A percentile compares a stretch with the other conserved stretches of the same genome.
Evolutionary conservation across 1,139 yeast species (phyloP).

Genomic region (Protomyces gravidus): DNA sequence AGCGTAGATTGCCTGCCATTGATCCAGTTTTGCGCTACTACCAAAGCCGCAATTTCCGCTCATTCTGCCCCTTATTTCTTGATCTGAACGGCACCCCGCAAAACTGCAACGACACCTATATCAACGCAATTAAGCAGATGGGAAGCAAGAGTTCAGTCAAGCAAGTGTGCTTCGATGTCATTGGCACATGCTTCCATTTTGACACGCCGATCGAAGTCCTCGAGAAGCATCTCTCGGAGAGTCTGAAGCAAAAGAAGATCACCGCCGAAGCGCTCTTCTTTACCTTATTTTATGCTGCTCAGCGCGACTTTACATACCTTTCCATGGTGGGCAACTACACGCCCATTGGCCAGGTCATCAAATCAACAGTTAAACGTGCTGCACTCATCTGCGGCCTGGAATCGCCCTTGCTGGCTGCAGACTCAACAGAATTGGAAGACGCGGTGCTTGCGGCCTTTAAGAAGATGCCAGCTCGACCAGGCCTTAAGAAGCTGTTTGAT

Average conservation of each 20-base stretch:
- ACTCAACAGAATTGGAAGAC: neutral
- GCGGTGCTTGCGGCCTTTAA: slow-evolving; percentile 9
- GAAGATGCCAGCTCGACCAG: slow-evolving; percentile 9
- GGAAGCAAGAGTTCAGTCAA: neutral
- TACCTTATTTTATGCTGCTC: slow-evolving; percentile 27
- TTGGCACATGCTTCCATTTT: slow-evolving; percentile 27
- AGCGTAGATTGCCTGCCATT: too few relatives aligned
- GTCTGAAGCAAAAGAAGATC: slow-evolving; percentile 2
- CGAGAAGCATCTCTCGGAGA: slow-evolving; percentile 7
- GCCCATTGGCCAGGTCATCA: slow-evolving; percentile 21
- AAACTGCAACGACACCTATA: too few relatives aligned
- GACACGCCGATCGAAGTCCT: slow-evolving; percentile 11
- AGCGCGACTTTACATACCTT: slow-evolving; percentile 26
- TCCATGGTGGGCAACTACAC: slow-evolving; percentile 22
- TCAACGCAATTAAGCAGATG: too few relatives aligned
- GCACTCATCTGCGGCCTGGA: slow-evolving; percentile 10
- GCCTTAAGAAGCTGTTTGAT: slow-evolving; percentile 15
- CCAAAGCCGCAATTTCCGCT: too few relatives aligned
- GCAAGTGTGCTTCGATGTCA: slow-evolving; percentile 25
- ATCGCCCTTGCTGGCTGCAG: neutral
- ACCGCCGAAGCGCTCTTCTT: slow-evolving; percentile 20
- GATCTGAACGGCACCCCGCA: too few relatives aligned
- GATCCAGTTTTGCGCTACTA: too few relatives aligned
- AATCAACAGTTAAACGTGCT: slow-evolving; percentile 17
- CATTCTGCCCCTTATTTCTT: too few relatives aligned